A percentile compares a stretch with the other conserved stretches of the same genome.
Evolutionary conservation across 768 basidiomycete genomes (phyloP).

Genomic region (Kockovaella imperatae): DNA sequence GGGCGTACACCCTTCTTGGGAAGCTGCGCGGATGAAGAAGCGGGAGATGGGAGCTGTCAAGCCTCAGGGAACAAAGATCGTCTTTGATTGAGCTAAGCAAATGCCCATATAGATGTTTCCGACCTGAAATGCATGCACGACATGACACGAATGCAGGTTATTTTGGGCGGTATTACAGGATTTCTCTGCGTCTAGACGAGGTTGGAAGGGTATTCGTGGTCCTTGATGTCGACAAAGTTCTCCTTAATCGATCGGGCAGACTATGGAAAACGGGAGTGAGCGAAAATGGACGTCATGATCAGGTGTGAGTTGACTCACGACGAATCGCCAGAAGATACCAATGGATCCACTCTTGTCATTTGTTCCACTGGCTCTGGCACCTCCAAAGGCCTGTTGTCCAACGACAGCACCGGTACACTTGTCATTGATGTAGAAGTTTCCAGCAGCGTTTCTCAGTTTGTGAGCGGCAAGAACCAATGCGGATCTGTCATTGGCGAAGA

Average conservation of each 20-base stretch:
- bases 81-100: constrained; percentile 44
- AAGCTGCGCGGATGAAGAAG: constrained; percentile 74
- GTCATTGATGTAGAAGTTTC: constrained; percentile 97
- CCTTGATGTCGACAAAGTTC: constrained; percentile 76
- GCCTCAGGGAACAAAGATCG: constrained; percentile 77
- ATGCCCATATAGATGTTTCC: neutral
- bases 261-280: constrained; percentile 28
- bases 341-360: constrained; percentile 96
- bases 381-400: constrained; percentile 97
- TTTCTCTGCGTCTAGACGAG: constrained; percentile 55
- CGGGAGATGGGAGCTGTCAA: constrained; percentile 51
- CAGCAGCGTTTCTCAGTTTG: constrained; percentile 79
- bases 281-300: neutral
- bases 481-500: constrained; percentile 74
- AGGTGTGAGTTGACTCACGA: constrained; percentile 9
- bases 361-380: constrained; percentile 83
- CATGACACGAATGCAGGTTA: too few species aligned
- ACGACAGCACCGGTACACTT: constrained; percentile 62
- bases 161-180: too few species aligned
- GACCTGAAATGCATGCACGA: neutral
- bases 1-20: constrained; percentile 89
- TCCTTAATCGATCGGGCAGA: constrained; percentile 94
- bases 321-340: constrained; percentile 58
- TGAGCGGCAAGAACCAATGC: constrained; percentile 73
- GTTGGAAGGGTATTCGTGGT: constrained; percentile 82